Percentiles rank a stretch among this genome's conserved stretches.
phyloP scores from a whole-genome alignment of 495 filamentous ascomycete species.

The Oleoguttula mirabilis region DNA sequence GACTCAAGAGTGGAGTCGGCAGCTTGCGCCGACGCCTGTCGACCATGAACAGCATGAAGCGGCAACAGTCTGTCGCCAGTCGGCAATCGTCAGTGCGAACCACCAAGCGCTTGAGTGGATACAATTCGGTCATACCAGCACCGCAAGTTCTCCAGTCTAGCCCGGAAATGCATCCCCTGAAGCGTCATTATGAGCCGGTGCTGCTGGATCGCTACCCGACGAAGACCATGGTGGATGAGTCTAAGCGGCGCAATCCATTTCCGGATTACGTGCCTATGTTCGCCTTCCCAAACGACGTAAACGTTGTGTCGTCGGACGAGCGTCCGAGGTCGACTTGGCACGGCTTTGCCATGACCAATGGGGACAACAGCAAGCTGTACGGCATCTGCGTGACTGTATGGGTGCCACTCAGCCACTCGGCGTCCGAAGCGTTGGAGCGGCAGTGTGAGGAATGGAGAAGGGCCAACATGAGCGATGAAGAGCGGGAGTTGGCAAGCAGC shows the following conservation, averaged over 20 bases:
- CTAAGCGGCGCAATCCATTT: constrained; percentile 71
- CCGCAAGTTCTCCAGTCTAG: constrained; percentile 81
- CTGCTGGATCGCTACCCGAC: constrained; percentile 87
- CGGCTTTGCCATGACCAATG: constrained; percentile 94
- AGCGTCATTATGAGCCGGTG: constrained; percentile 86
- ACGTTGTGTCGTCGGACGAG: constrained; percentile 90
- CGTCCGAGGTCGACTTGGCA: constrained; percentile 92
- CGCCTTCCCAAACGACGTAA: constrained; percentile 94
- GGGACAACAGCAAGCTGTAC: constrained; percentile 82
- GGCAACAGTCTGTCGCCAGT: constrained; percentile 59
- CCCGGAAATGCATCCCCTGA: constrained; percentile 91
- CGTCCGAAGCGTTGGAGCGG: constrained; percentile 79
- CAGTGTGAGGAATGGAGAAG: constrained; percentile 90
- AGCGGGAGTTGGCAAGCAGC: constrained; percentile 85
- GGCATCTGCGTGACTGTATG: constrained; percentile 86
- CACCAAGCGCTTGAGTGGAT: constrained; percentile 82
- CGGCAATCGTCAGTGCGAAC: constrained; percentile 80
- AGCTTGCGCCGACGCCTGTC: constrained; percentile 81
- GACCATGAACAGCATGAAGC: constrained; percentile 90
- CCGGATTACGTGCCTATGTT: constrained; percentile 99
- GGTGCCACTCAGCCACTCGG: constrained; percentile 70
- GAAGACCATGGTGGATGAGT: constrained; percentile 67
- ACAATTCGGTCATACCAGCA: constrained; percentile 92
- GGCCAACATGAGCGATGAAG: constrained; percentile 90
- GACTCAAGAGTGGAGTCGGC: constrained; percentile 43